phyloP scores from a whole-genome alignment of 2,329 filamentous ascomycete genomes.

The Eurotiales sp. region DNA sequence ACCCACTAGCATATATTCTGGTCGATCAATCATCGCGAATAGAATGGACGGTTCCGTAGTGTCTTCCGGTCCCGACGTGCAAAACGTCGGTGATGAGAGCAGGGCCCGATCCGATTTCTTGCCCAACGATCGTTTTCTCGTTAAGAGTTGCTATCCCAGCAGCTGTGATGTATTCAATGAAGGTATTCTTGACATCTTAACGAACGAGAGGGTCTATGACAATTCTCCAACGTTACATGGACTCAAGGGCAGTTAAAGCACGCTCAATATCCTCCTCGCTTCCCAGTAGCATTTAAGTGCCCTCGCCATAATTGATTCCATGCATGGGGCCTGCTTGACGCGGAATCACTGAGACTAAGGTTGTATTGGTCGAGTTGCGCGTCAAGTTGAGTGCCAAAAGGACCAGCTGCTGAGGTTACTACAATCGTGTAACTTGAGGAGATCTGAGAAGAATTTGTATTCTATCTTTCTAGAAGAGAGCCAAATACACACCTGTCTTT shows the following conservation, averaged over 20 bases:
- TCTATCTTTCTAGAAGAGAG: no score
- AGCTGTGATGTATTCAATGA: not conserved
- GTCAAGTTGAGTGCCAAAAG: not conserved
- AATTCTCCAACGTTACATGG: not conserved
- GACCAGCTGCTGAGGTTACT: not conserved
- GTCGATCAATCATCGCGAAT: not conserved
- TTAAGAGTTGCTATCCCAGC: not conserved
- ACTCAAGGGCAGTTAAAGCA: not conserved
- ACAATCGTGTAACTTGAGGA: not conserved
- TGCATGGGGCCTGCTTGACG: not conserved
- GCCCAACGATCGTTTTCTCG: not conserved
- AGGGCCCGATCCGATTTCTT: not conserved
- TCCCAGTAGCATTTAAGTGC: not conserved
- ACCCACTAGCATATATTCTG: not conserved
- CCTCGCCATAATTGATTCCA: not conserved
- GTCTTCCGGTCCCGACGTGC: not conserved
- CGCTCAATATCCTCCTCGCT: not conserved
- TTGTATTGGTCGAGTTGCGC: not conserved
- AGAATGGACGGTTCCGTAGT: not conserved
- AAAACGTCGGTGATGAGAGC: not conserved
- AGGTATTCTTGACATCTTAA: not conserved
- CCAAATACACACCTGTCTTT: not conserved
- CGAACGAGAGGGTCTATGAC: not conserved
- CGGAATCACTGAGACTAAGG: not conserved
- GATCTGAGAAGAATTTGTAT: no score